A percentile compares a stretch with the other conserved stretches of the same genome.
Conservation (phyloP, 192 early-diverging fungal genomes). For the Mortierella alpina region DNA sequence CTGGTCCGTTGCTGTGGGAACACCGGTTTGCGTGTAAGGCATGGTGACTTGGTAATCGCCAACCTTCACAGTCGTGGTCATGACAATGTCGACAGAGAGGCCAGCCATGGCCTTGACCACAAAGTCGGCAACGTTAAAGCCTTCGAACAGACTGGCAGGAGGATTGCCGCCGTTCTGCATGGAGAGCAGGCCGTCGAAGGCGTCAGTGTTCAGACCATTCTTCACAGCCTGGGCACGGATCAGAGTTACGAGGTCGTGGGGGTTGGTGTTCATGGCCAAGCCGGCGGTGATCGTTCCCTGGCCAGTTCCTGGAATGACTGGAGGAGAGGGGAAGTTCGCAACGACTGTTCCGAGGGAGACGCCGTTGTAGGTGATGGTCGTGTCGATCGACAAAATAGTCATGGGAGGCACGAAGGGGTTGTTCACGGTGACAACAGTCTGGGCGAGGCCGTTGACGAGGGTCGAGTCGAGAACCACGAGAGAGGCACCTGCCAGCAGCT, state of each 20-base stretch:
- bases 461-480: constrained; percentile 51
- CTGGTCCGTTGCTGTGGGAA: constrained; percentile 1
- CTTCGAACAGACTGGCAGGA: constrained; percentile 27
- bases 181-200: constrained; percentile 55
- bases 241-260: constrained; percentile 51
- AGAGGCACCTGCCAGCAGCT: constrained; percentile 45
- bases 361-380: constrained; percentile 46
- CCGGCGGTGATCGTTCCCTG: constrained; percentile 42
- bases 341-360: constrained; percentile 53
- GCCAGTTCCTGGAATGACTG: constrained; percentile 31
- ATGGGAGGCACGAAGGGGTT: constrained; percentile 62
- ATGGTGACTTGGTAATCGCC: constrained; percentile 55
- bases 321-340: constrained; percentile 48
- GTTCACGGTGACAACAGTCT: constrained; percentile 51
- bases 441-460: constrained; percentile 37
- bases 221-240: constrained; percentile 48
- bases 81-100: constrained; percentile 52
- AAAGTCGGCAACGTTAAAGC: constrained; percentile 52
- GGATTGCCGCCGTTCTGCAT: constrained; percentile 19
- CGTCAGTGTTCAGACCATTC: constrained; percentile 36
- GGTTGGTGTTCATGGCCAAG: constrained; percentile 58
- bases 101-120: constrained; percentile 49
- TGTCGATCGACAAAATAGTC: constrained; percentile 49
- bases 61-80: constrained; percentile 46
- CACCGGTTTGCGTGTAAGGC: constrained; percentile 36